Evolutionary conservation across 805 yeast genomes (phyloP), one percentile per base, ranked within the genome.

Genomic region (Teunomyces funiuensis): DNA sequence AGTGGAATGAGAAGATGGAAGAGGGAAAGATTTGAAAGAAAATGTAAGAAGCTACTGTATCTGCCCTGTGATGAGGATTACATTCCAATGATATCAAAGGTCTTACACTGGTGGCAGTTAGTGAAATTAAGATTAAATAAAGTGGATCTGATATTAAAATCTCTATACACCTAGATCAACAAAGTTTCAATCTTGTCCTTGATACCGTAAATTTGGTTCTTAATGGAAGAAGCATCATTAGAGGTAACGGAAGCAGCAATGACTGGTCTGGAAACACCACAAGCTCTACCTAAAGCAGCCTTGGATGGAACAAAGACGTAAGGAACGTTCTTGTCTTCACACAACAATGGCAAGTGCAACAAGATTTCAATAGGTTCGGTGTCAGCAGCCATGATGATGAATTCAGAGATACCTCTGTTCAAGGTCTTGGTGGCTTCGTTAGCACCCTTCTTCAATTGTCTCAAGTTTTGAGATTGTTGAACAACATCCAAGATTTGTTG

Each of bases 201-300:
- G 73, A 91, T 89, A 65, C 87, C 87, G 74, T 86, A 89, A 75
- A 93, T 88, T 80, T 91, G 98, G 80, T 77, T 88, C 81, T 89
- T 89, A 77, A 93, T 87, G 62, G 96, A 86, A 58, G 97, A 89
- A 61, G 97, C 96, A 65, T 93, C 99, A 76, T 93, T 93, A 55
- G 98, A 82, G 67, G 99, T 93, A 66, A 93, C 93, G 50, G 96
- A 85, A 52, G 97, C 97, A 65, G 99, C 96, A 67, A 93, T 91
- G 47, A 93, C 99, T 54, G 98, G 97, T 81, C 99, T 87, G 43
- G 98, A 88, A 51, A 93, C 99, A 76, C 99, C 99, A 77, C 99
- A 93, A 61, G 99, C 98, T 79, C 99, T 88, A 71, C 99, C 99
- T 60, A 93, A 79, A 51, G 99, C 99, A 63, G 93, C 83, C 80